Base-by-base conservation (phyloP, 208 protist species). In the Trypanosoma cruzi region DNA sequence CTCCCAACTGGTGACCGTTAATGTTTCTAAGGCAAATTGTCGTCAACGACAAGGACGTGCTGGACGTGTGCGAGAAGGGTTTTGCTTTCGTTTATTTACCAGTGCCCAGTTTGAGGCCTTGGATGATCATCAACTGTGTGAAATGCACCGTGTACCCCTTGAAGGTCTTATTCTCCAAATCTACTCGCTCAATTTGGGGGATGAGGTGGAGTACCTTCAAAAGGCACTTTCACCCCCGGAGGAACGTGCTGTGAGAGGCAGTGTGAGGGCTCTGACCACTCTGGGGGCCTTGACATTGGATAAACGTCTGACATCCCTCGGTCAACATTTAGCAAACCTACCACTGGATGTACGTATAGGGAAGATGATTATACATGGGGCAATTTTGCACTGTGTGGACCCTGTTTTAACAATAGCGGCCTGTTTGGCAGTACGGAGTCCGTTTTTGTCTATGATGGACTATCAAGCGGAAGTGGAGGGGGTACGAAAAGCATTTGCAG, bases 321-420 rank as follows among this genome's bases (percentile, higher is more conserved):
- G 96, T 24, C 76, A 82, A 53, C 93, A 97, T 63, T 72, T 98
- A 20, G 92, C 94, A n/a, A 94, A 94, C 53, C 68, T 98, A 0
- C 96, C 96, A 0, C 73, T 98, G 24, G 95, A 98, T 74, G 86
- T 94, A 56, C 81, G 85, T 50, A 72, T 98, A 22, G 95, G 92
- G 13, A 98, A 98, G 73, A 97, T 99, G 94, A 93, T 99, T 61
- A 90, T 98, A n/a, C 97, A 96, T 73, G 94, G 89, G 53, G 92
- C 90, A 22, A 81, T 99, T 24, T 88, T 99, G 46, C 77, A 95
- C 46, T 99, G 98, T 85, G 31, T 99, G 20, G 97, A 99, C 72
- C 97, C 97, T 8, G 88, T 98, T 24, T 77, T 99, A 32, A 99
- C 97, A 14, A 98, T 99, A 64, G 97, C 97, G 10, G 98, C 98